Evolutionary conservation across 139 green algal species (phyloP), one percentile per base, ranked within the genome.

Genomic region (Chlorella sp.): DNA sequence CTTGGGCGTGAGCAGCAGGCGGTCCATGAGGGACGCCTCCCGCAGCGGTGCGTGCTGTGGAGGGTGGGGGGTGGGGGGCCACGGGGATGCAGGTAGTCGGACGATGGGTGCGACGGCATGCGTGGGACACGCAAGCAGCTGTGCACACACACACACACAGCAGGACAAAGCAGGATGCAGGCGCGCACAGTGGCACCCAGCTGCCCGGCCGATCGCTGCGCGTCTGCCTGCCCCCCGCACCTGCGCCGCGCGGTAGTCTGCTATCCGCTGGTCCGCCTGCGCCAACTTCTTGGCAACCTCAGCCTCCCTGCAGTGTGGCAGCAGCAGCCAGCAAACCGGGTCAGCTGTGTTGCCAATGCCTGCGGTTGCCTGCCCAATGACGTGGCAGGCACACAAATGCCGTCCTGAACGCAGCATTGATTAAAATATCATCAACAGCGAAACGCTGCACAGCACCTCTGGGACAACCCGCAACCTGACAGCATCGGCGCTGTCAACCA

Each of bases 221-320:
- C 6, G 13, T 19, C 32, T 43, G 3, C 30, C 6, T 43, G 65
- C 65, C 38, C 5, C 40, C 1, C 72, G 20, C 48, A 62, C 81
- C 26, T 60, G 51, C 51, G 51, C 51, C 72, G 90, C 88, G 86
- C 86, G 48, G 76, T 92, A 86, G 0, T 76, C 80, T 62, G 85
- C 86, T 43, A 92, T 84, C 32, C 68, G 82, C 46, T 86, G 41
- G 36, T 88, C 72, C 77, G 87, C 87, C 68, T 68, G 76, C 44
- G 74, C 81, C 58, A 92, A 34, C 13, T 90, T 90, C n/a, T 75
- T 74, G 30, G 85, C 62, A 26, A 90, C 89, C 7, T 76, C 81
- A 17, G 77, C 48, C 62, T 86, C 58, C 72, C 88, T 91, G 88
- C 77, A 51, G 32, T n/a, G 16, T n/a, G 16, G 69, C 40, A 74